Evolutionary conservation across 75 land plant genomes (phyloP).

Genomic region (Adiantum capillusveneris): DNA sequence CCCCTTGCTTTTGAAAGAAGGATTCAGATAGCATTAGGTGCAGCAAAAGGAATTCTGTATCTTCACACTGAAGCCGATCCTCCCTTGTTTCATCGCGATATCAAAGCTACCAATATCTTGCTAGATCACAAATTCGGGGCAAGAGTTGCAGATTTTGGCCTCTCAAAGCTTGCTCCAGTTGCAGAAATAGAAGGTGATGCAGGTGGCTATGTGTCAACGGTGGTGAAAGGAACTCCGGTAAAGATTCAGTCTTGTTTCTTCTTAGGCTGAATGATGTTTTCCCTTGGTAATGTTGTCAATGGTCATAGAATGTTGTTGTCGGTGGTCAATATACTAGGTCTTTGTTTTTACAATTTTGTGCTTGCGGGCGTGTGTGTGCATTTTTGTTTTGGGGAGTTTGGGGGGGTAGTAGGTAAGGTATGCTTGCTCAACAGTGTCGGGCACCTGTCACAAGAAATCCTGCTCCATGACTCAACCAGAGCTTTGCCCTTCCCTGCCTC

Average conservation of each 20-base stretch:
- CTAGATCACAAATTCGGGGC: constrained; percentile 50
- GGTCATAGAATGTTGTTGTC: too few species aligned
- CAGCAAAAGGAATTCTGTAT: constrained; percentile 61
- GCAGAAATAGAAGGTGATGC: constrained; percentile 52
- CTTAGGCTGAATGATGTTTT: too few species aligned
- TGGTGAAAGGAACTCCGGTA: constrained; percentile 93
- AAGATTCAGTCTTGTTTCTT: neutral
- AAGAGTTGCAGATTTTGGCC: constrained; percentile 88
- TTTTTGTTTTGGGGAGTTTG: too few species aligned
- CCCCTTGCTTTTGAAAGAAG: constrained; percentile 43
- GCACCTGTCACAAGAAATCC: too few species aligned
- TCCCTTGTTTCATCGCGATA: constrained; percentile 80
- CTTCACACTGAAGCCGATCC: constrained; percentile 80
- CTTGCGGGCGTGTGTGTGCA: too few species aligned
- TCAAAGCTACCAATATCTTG: constrained; percentile 80
- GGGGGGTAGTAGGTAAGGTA: too few species aligned
- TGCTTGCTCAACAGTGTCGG: too few species aligned
- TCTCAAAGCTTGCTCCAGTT: constrained; percentile 72
- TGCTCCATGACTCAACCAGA: too few species aligned
- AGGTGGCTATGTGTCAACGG: constrained; percentile 57
- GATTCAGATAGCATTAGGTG: constrained; percentile 46
- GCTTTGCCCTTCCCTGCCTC: too few species aligned
- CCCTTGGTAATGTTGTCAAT: too few species aligned
- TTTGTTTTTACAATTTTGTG: too few species aligned
- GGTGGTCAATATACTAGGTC: too few species aligned